These are phyloP conservation scores for Malassezia sp. DNA, from an alignment of 1,284 basidiomycete species.

Conservation along the genomic window DNA sequence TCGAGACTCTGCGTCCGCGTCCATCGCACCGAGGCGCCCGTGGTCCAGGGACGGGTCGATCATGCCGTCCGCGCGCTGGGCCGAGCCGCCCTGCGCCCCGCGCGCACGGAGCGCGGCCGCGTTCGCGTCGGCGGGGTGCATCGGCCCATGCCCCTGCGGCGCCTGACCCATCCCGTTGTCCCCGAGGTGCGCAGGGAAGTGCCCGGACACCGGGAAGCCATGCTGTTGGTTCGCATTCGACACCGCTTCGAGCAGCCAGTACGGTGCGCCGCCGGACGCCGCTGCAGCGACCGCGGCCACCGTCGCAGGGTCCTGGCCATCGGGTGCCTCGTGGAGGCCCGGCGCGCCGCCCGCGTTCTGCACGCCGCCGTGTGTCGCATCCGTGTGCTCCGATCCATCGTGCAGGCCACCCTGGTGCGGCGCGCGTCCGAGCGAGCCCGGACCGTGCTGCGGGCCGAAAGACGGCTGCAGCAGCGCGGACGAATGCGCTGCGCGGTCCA, in stretches of 20 bases:
- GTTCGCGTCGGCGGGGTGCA: constrained; percentile 7
- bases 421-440: no score
- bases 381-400: constrained; percentile 8
- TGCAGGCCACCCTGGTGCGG: not conserved
- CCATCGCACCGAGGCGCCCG: constrained; percentile 9
- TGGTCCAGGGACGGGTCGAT: constrained; percentile 21
- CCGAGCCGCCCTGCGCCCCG: not conserved
- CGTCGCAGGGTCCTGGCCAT: constrained; percentile 14
- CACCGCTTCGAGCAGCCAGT: constrained; percentile 18
- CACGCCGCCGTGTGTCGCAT: constrained; percentile 7
- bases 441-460: constrained; percentile 2
- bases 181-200: constrained; percentile 14
- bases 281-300: constrained; percentile 15
- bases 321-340: constrained; percentile 8
- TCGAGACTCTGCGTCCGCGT: not conserved
- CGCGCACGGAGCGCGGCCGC: not conserved
- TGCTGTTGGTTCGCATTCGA: constrained; percentile 16
- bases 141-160: not conserved
- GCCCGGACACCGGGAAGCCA: constrained; percentile 11
- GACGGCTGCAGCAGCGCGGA: constrained; percentile 5
- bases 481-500: constrained; percentile 12
- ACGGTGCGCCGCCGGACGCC: constrained; percentile 13
- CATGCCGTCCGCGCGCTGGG: constrained; percentile 11
- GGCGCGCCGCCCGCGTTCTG: not conserved
- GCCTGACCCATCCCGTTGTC: constrained; percentile 5